Evolutionary conservation across 345 rosid species (phyloP).

Genomic region (Eucalyptus victrix): DNA sequence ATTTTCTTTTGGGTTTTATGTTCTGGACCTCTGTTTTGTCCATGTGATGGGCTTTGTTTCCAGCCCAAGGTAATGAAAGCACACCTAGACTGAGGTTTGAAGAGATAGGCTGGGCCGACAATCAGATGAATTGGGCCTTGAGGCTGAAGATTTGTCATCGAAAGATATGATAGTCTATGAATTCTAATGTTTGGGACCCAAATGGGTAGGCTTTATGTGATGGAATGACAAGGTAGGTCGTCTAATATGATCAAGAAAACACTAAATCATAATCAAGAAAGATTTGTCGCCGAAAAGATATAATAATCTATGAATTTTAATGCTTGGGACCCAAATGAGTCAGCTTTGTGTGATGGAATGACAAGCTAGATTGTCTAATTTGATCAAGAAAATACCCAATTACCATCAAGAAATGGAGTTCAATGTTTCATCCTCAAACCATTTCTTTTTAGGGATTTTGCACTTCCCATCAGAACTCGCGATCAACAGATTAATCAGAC

Average conservation of each 20-base stretch:
- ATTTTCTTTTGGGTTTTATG: neutral
- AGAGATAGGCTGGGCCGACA: neutral
- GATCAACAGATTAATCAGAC: neutral
- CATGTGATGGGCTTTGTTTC: neutral
- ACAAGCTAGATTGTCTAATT: neutral
- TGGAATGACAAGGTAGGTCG: neutral
- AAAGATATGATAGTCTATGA: neutral
- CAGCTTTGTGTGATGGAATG: neutral
- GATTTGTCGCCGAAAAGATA: neutral
- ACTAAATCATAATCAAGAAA: neutral
- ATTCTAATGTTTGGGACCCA: neutral
- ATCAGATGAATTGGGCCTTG: neutral
- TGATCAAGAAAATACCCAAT: neutral
- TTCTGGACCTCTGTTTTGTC: neutral
- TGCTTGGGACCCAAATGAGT: neutral
- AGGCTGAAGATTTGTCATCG: neutral
- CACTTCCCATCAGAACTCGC: neutral
- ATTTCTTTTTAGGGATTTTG: neutral
- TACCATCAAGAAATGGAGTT: neutral
- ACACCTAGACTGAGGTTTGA: neutral
- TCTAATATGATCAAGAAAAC: neutral
- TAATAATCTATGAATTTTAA: neutral
- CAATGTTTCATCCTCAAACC: neutral
- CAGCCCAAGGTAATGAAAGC: neutral
- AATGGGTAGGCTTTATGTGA: neutral